phyloP scores from a whole-genome alignment of 2,329 filamentous ascomycete species.

The Pseudogymnoascus sp. region DNA sequence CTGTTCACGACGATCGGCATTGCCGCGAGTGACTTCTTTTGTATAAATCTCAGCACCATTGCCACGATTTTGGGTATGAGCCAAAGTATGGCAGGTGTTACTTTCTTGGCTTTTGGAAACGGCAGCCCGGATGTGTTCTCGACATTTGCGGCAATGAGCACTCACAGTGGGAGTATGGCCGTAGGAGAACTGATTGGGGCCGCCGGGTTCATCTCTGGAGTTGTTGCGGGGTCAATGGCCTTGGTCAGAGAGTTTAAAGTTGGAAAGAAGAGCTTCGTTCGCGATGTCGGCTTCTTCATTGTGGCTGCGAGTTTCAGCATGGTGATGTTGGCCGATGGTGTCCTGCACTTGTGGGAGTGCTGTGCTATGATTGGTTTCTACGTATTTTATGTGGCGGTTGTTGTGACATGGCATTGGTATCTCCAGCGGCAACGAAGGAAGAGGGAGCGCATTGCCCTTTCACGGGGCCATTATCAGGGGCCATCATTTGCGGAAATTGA shows the following conservation, averaged over 20 bases:
- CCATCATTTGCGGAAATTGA: constrained; percentile 43
- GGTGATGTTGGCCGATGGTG: constrained; percentile 77
- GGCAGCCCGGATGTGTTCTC: constrained; percentile 97
- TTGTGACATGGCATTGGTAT: constrained; percentile 90
- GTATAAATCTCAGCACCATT: constrained; percentile 91
- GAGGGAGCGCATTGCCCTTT: constrained; percentile 59
- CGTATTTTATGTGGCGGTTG: constrained; percentile 76
- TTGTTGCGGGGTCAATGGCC: constrained; percentile 96
- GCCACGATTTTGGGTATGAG: constrained; percentile 83
- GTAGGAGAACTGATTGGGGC: constrained; percentile 93
- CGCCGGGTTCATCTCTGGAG: constrained; percentile 90
- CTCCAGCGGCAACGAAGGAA: constrained; percentile 52
- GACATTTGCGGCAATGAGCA: constrained; percentile 95
- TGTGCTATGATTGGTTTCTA: constrained; percentile 87
- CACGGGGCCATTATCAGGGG: constrained; percentile 65
- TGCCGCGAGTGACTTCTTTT: constrained; percentile 96
- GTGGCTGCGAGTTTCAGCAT: constrained; percentile 80
- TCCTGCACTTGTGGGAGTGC: constrained; percentile 82
- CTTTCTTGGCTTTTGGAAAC: constrained; percentile 93
- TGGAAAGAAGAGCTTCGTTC: constrained; percentile 77
- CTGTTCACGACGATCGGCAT: constrained; percentile 97
- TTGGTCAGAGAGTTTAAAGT: constrained; percentile 92
- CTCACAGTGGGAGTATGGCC: constrained; percentile 92
- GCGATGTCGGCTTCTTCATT: constrained; percentile 90
- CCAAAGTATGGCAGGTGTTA: constrained; percentile 92